Base-by-base conservation (phyloP, 2,329 filamentous ascomycete species). In the Helminthosporium solani region DNA sequence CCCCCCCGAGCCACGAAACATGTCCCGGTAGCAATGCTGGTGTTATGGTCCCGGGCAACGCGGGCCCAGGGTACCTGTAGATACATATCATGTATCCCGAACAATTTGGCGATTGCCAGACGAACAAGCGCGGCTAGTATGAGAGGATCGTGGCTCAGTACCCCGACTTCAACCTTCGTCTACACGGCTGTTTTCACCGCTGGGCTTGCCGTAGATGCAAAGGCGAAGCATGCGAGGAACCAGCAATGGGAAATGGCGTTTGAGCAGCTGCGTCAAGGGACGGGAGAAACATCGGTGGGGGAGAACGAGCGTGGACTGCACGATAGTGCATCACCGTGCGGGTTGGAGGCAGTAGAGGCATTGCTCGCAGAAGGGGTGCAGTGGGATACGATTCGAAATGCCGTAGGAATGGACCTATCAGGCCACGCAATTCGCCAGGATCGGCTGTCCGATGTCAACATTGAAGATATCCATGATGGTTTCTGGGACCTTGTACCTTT, bases 171-270 rank as follows among this genome's bases (percentile, higher is more conserved):
- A 27, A 87, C 85, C 19, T 80, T 85, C 31, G 80, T 79, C 64
- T 88, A 88, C 61, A 85, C 85, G 20, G 81, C 83, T 27, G 78
- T 86, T 43, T 80, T 87, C 58, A 84, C 82, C 4, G 80, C 82
- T 2, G 85, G 84, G 2, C 78, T 84, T 9, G 72, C 86, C 2
- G 72, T 80, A 23, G 86, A 90, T 64, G 79, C 80, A 5, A 73
- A 75, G 21, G 65, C 71, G 23, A 88, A 88, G 63, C 75, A 81
- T 43, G 72, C 74, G 33, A 75, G 81, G 51, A 76, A 79, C 37
- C 75, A 74, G 50, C 78, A 84, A 53, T 81, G 87, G 72, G 84
- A 89, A 44, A 63, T 70, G 16, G 78, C 80, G 46, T 78, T 88
- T 54, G 77, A 79, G 21, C 74, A 80, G 42, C 77, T 79, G 6